Conservation (phyloP, 148 eudicot genomes). For the Heliosperma pusillum region DNA sequence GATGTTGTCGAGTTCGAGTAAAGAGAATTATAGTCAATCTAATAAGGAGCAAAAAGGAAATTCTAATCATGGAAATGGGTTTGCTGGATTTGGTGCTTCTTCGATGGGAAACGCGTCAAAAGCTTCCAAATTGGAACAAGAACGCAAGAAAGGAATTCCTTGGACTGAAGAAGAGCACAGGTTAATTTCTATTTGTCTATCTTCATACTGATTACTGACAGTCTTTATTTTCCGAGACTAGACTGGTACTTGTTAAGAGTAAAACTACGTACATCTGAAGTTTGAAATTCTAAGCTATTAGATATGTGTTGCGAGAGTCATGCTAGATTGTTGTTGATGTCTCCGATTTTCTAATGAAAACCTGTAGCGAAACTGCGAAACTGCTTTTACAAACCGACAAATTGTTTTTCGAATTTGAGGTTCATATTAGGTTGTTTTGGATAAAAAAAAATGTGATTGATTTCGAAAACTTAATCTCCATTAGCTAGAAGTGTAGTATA, state of each 20-base stretch:
- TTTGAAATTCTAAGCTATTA: no score
- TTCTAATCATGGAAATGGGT: constrained; percentile 35
- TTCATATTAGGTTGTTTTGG: no score
- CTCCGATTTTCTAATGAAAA: no score
- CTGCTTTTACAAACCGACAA: no score
- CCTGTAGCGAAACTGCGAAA: no score
- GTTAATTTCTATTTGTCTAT: constrained; percentile 26
- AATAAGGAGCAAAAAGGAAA: constrained; percentile 29
- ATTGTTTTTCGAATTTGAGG: no score
- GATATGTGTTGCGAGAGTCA: no score
- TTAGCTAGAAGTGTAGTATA: no score
- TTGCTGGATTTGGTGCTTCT: constrained; percentile 37
- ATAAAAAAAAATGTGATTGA: no score
- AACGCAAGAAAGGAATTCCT: constrained; percentile 79
- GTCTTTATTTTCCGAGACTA: not conserved
- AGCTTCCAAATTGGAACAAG: constrained; percentile 62
- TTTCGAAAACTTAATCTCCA: no score
- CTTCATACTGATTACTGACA: not conserved
- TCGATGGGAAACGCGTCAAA: constrained; percentile 26
- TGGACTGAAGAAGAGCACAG: constrained; percentile 96
- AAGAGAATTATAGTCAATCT: constrained; percentile 17
- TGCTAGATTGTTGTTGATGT: no score
- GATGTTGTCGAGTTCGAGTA: constrained; percentile 17
- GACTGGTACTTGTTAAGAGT: not conserved
- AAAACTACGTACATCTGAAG: no score